phyloP scores from a whole-genome alignment of 1,284 basidiomycete species.

The Moesziomyces globuligerus region DNA sequence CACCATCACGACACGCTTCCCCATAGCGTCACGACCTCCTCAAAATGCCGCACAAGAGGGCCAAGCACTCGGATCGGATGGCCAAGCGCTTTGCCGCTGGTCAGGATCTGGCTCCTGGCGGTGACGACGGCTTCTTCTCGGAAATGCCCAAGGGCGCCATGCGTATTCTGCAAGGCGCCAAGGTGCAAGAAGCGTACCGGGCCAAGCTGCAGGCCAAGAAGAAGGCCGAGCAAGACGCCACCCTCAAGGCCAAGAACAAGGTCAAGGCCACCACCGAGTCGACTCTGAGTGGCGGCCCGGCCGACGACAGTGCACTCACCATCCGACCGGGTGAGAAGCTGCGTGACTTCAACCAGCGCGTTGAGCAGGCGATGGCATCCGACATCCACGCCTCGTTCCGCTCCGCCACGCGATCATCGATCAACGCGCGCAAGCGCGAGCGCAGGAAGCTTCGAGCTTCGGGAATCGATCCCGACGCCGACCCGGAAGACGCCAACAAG shows the following conservation, averaged over 20 bases:
- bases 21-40: not conserved
- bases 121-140: conserved; percentile 38
- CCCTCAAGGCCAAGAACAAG: conserved; percentile 36
- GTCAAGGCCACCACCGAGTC: conserved; percentile 15
- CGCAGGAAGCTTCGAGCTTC: conserved; percentile 38
- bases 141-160: conserved; percentile 58
- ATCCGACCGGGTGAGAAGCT: conserved; percentile 62
- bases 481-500: conserved; percentile 21
- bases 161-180: conserved; percentile 53
- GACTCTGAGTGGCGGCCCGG: conserved; percentile 1
- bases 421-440: conserved; percentile 53
- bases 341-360: conserved; percentile 59
- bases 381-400: conserved; percentile 51
- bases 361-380: conserved; percentile 55
- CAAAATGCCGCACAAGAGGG: conserved; percentile 62
- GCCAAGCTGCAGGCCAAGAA: conserved; percentile 31
- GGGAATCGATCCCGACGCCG: conserved; percentile 44
- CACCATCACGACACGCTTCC: too few species aligned
- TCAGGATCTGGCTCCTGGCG: conserved; percentile 44
- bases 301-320: conserved; percentile 24
- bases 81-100: conserved; percentile 47
- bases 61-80: conserved; percentile 52
- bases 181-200: conserved; percentile 50
- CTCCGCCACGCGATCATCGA: conserved; percentile 40
- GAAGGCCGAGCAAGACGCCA: conserved; percentile 22